Evolutionary conservation across 1,284 basidiomycete species (phyloP), one percentile per base, ranked within the genome.

Genomic region (Gymnopus androsaceus): DNA sequence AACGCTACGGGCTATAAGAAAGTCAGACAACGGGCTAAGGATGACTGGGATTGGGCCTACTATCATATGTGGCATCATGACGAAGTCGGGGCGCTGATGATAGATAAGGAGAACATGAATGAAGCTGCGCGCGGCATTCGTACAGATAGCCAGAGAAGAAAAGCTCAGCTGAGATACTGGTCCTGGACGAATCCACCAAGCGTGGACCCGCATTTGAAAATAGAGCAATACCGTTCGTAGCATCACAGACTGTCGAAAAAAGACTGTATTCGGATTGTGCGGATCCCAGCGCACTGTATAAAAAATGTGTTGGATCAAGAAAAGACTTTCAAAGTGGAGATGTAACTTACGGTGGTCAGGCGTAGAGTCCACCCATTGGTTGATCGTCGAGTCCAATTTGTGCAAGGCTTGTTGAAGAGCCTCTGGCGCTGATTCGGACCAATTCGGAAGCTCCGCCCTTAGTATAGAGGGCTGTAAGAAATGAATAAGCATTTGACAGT

Each of bases 241-340:
- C 8, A 71, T 65, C 0, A 81, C 79, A 1, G 85, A 85, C 69
- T 89, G 87, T 47, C 79, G 73, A 64, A 88, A 85, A 61, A 83
- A 81, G 1, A 70, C 61, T 3, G 53, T 30, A 58, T 86, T 62
- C 37, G 77, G 67, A 15, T 77, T 74, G 8, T 78, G 71, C 0
- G 85, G 81, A 68, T 89, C 82, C 88, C 87, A 89, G 28, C 74
- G 74, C 37, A 84, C 82, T 84, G 48, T 12, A 37, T n/a, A 15
- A 17, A n/a, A n/a, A 23, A 37, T 23, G 7, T 27, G n/a, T n/a
- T n/a, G n/a, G n/a, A 28, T n/a, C 15, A 33, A 11, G 14, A 36
- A 44, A 15, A 25, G 27, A 36, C 25, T 12, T 12, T 46, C n/a
- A 4, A 21, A 46, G 23, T 40, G 15, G 31, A 30, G 19, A 28